Percentiles rank a stretch among this genome's conserved stretches.
phyloP scores from a whole-genome alignment of 345 rosid genomes.

The Cardamine occulta region DNA sequence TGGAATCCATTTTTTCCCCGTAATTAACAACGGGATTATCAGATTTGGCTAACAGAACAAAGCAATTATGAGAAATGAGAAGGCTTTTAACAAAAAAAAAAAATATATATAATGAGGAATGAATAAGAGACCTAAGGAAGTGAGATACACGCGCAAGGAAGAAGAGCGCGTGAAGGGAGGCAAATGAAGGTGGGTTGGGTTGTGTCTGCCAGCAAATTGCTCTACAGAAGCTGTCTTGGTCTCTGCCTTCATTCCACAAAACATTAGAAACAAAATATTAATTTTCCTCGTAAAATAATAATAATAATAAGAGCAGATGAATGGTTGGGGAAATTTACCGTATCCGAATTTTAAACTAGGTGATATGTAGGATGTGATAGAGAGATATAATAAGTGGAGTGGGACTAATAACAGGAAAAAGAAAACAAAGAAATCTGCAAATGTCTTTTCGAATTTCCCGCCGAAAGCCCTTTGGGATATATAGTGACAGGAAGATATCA shows the following conservation, averaged over 20 bases:
- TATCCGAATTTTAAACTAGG: constrained; percentile 25
- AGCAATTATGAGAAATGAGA: constrained; percentile 9
- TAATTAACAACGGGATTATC: constrained; percentile 29
- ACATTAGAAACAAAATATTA: constrained; percentile 1
- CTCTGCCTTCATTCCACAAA: constrained; percentile 39
- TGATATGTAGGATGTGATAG: constrained; percentile 19
- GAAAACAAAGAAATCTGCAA: constrained; percentile 28
- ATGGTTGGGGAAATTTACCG: constrained; percentile 34
- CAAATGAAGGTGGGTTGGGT: constrained; percentile 21
- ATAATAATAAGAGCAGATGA: constrained; percentile 4
- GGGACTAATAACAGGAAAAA: background rate
- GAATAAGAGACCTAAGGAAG: background rate
- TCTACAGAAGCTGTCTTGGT: constrained; percentile 41
- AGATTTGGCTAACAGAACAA: constrained; percentile 10
- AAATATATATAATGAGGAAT: no score
- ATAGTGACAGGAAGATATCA: constrained; percentile 37
- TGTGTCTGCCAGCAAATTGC: constrained; percentile 41
- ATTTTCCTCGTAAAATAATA: background rate
- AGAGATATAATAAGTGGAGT: constrained; percentile 16
- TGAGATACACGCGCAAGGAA: constrained; percentile 2
- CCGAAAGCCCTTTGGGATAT: constrained; percentile 23
- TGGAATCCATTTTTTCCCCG: constrained; percentile 36
- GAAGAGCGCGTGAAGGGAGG: constrained; percentile 26
- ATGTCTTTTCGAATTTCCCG: constrained; percentile 50
- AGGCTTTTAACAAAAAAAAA: no score